Conservation (phyloP, 192 early-diverging fungal species). For the Chytriomyces hyalinus region DNA sequence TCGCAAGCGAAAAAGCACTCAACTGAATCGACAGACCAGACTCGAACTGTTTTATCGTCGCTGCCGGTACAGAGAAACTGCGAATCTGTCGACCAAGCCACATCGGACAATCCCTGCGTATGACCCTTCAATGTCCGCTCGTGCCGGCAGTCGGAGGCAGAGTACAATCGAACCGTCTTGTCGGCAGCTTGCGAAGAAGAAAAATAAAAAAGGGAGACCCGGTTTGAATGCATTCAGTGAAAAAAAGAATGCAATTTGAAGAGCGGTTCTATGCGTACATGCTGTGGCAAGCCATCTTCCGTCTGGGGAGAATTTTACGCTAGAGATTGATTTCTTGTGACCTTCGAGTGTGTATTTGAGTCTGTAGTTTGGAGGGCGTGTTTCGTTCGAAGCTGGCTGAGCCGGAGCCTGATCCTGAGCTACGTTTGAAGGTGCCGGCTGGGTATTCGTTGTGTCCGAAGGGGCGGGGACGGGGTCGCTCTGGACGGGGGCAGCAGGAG, state of each 20-base stretch:
- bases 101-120: constrained; percentile 89
- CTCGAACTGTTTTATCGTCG: constrained; percentile 93
- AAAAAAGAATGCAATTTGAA: background rate
- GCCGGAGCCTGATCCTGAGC: background rate
- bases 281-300: constrained; percentile 94
- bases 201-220: background rate
- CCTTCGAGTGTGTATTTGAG: constrained; percentile 88
- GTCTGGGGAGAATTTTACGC: constrained; percentile 98
- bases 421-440: background rate
- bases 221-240: background rate
- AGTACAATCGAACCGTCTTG: constrained; percentile 93
- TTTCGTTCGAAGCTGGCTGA: background rate
- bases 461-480: background rate
- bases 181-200: constrained; percentile 80
- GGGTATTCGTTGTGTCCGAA: background rate
- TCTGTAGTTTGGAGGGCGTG: constrained; percentile 73
- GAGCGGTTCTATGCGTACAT: constrained; percentile 46
- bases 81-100: constrained; percentile 96
- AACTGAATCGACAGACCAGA: constrained; percentile 87
- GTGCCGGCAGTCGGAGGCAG: constrained; percentile 83
- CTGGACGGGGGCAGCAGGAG: background rate
- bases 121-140: constrained; percentile 89
- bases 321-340: constrained; percentile 92
- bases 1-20: background rate
- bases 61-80: constrained; percentile 84